Evolutionary conservation across 805 yeast species (phyloP).

Genomic region (Metschnikowia cerradonensis): DNA sequence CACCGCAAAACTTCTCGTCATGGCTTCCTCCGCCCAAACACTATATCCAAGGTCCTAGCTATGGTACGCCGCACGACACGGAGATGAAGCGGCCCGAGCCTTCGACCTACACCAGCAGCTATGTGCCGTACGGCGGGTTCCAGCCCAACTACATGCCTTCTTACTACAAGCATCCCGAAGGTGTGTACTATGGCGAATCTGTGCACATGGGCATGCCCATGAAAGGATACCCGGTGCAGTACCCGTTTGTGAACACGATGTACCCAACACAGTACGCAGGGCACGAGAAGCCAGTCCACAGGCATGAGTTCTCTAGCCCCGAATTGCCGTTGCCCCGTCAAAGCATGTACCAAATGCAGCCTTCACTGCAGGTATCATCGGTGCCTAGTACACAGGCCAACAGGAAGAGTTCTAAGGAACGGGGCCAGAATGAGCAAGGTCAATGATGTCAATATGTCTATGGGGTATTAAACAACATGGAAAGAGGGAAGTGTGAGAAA

Average conservation of each 20-base stretch:
- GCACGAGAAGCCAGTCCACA: background rate
- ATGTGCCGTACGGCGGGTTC: conserved; percentile 2
- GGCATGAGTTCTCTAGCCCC: background rate
- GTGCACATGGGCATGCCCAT: conserved; percentile 3
- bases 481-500: no score
- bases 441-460: no score
- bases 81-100: conserved; percentile 2
- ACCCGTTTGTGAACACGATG: conserved; percentile 6
- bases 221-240: conserved; percentile 2
- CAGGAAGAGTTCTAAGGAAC: background rate
- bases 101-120: background rate
- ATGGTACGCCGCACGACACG: background rate
- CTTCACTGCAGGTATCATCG: background rate
- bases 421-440: background rate
- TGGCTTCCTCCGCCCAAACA: conserved; percentile 5
- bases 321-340: background rate
- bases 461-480: no score
- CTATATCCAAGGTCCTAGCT: conserved; percentile 1
- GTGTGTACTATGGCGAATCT: conserved; percentile 5
- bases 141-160: conserved; percentile 3
- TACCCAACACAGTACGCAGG: conserved; percentile 1
- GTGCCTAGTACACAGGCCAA: background rate
- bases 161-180: conserved; percentile 3
- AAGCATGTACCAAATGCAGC: background rate
- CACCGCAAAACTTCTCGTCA: background rate